Evolutionary conservation across 2,329 filamentous ascomycete species (phyloP), one percentile per base, ranked within the genome.

Genomic region (Aspergillus spinulosporus): DNA sequence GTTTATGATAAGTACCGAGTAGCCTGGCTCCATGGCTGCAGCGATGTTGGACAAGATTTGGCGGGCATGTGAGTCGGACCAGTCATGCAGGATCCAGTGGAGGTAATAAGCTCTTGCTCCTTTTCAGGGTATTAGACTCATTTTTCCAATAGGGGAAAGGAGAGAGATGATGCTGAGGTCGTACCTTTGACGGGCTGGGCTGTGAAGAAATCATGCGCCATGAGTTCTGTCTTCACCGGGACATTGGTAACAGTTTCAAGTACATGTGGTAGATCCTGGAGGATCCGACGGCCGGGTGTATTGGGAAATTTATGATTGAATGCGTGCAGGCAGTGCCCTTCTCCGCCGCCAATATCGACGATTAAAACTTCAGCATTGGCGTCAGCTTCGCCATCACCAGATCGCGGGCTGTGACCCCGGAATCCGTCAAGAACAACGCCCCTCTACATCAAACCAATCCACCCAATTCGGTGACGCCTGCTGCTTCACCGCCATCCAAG

Each of bases 1-100:
- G 42, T 66, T 62, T 34, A 72, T 65, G 4, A 72, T 46, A 11
- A 71, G 48, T 2, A 54, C 54, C 3, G 65, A 68, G 29, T 64
- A 62, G 1, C 62, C 65, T 2, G 60, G 58, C 6, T 61, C 51
- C 66, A 69, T 68, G 42, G 61, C 60, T 1, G 31, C 57, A 7
- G 50, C 52, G 5, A 64, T 54, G 11, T 60, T 56, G 3, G 7
- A 12, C 5, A 67, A 59, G 53, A 68, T 69, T 4, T 47, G 29
- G 14, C 45, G 53, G 11, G 58, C 59, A 31, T 64, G 50, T 2
- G 40, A 45, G 29, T 68, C 61, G 3, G 58, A 36, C 58, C 62
- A 69, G 44, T 66, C 59, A 42, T 68, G 66, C 11, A 67, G 49
- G 37, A 69, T 61, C 39, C 52, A 60, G 42, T 62, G 64, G 43